Conservation (phyloP, 2,329 filamentous ascomycete genomes). For the Cephalotrichum gorgonifer region DNA sequence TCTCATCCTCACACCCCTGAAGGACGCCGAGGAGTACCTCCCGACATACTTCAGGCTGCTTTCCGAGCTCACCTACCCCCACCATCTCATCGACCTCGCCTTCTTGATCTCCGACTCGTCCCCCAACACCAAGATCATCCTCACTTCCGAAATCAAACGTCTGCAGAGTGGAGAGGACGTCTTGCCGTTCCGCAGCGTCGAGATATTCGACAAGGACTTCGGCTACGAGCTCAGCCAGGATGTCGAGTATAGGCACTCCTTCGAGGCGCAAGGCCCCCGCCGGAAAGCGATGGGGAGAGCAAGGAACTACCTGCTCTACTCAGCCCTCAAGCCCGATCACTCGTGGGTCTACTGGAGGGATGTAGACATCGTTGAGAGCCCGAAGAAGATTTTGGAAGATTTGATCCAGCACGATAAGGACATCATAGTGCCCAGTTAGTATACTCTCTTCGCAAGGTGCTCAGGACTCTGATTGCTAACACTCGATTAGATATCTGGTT, state of each 20-base stretch:
- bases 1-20: slow-evolving; percentile 84
- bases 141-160: slow-evolving; percentile 76
- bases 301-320: slow-evolving; percentile 79
- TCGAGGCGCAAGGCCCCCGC: slow-evolving; percentile 77
- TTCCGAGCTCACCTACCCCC: slow-evolving; percentile 82
- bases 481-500: slow-evolving; percentile 77
- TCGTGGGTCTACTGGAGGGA: slow-evolving; percentile 99
- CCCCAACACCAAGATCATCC: slow-evolving; percentile 83
- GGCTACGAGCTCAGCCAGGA: slow-evolving; percentile 62
- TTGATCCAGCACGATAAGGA: slow-evolving; percentile 91
- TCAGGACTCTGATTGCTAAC: not conserved
- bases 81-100: slow-evolving; percentile 86
- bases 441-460: slow-evolving; percentile 1
- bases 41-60: slow-evolving; percentile 90
- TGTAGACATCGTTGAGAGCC: slow-evolving; percentile 90
- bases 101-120: slow-evolving; percentile 89
- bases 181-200: slow-evolving; percentile 74
- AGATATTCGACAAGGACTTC: slow-evolving; percentile 88
- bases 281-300: slow-evolving; percentile 85
- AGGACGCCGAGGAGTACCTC: slow-evolving; percentile 75
- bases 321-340: slow-evolving; percentile 83
- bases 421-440: slow-evolving; percentile 85
- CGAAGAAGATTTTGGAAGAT: slow-evolving; percentile 80
- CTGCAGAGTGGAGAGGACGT: slow-evolving; percentile 74
- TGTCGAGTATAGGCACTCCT: slow-evolving; percentile 76